Percentiles rank a stretch among this genome's conserved stretches.
These are phyloP conservation scores for Tubosaeta sp. DNA, from an alignment of 768 basidiomycete species.

Conservation along the genomic window DNA sequence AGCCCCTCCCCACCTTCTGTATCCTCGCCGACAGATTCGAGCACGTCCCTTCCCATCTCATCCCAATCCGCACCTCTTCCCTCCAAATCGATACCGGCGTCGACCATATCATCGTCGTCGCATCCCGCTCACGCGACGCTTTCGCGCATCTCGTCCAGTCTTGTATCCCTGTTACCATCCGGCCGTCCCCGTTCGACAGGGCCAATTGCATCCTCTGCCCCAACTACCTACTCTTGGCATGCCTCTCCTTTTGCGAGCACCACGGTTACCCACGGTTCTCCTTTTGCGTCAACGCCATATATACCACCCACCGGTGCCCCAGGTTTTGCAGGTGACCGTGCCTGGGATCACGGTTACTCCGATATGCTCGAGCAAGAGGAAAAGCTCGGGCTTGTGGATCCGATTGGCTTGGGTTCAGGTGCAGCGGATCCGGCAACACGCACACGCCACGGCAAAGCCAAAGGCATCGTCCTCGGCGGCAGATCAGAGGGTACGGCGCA, in stretches of 20 bases:
- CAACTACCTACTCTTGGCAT: constrained; percentile 11
- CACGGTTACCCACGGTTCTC: constrained; percentile 42
- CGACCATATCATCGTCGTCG: neutral
- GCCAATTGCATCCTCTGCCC: constrained; percentile 5
- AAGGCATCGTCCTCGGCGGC: constrained; percentile 49
- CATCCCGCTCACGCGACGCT: constrained; percentile 36
- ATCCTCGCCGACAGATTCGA: constrained; percentile 18
- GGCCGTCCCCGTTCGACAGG: constrained; percentile 12
- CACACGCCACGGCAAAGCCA: constrained; percentile 30
- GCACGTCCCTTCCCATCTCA: constrained; percentile 3
- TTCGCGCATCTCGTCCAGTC: constrained; percentile 44
- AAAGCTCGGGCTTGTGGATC: constrained; percentile 35
- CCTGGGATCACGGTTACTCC: constrained; percentile 67
- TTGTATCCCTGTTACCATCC: constrained; percentile 45
- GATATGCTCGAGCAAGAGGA: constrained; percentile 42
- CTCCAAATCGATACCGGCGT: neutral
- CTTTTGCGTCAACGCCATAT: constrained; percentile 45
- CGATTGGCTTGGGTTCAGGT: constrained; percentile 38
- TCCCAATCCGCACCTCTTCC: neutral
- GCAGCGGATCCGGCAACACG: constrained; percentile 11
- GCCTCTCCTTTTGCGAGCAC: constrained; percentile 12
- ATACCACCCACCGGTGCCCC: constrained; percentile 65
- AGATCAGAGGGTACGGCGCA: constrained; percentile 50
- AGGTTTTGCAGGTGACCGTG: constrained; percentile 63
- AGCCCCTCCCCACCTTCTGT: constrained; percentile 23